A percentile compares a stretch with the other conserved stretches of the same genome.
Evolutionary conservation across 2,329 filamentous ascomycete species (phyloP).

Genomic region (Cercospora janseana): DNA sequence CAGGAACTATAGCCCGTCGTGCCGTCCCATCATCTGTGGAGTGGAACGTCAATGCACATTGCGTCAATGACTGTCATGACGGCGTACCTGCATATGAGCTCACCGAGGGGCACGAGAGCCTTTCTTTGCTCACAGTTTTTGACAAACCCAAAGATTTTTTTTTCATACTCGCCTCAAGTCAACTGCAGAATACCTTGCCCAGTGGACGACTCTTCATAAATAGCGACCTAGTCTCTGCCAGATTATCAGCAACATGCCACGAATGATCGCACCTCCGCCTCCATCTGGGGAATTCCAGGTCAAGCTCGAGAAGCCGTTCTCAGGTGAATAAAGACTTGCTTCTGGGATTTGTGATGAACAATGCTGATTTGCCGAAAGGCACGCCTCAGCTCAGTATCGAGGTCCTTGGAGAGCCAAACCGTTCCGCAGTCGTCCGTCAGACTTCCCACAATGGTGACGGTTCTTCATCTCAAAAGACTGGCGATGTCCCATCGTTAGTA

Average conservation of each 20-base stretch:
- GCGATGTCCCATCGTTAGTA: constrained; percentile 39
- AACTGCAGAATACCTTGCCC: background rate
- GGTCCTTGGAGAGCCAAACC: constrained; percentile 44
- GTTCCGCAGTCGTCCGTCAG: constrained; percentile 39
- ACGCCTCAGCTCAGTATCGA: constrained; percentile 38
- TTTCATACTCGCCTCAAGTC: background rate
- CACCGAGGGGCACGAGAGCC: constrained; percentile 11
- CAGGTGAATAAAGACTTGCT: constrained; percentile 23
- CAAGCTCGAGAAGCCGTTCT: constrained; percentile 37
- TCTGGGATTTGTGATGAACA: background rate
- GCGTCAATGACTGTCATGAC: constrained; percentile 14
- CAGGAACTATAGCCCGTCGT: background rate
- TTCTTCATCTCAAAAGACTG: constrained; percentile 41
- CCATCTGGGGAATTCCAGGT: constrained; percentile 40
- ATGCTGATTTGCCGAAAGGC: constrained; percentile 33
- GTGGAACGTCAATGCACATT: constrained; percentile 8
- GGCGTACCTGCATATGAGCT: constrained; percentile 10
- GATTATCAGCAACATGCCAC: constrained; percentile 34
- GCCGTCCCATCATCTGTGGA: constrained; percentile 5
- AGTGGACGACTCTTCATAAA: no score
- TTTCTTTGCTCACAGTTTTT: background rate
- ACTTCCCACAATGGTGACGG: constrained; percentile 36
- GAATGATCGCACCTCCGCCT: constrained; percentile 36
- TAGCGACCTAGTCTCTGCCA: no score
- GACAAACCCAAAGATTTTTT: background rate